Conservation (phyloP, 2,329 filamentous ascomycete genomes). For the Cladorrhinum sp. region DNA sequence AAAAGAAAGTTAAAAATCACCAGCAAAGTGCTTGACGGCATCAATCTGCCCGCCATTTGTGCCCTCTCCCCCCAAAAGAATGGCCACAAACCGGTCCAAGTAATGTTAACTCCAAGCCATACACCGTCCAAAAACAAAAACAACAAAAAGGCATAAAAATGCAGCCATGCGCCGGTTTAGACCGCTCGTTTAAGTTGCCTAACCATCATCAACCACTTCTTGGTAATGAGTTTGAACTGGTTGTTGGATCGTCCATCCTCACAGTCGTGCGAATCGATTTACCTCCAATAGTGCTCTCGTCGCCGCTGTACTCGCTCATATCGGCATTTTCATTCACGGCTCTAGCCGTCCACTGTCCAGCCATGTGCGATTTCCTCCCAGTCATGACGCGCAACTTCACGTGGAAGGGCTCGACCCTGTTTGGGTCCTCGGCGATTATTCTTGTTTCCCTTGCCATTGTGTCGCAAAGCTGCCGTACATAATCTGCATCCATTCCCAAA, state of each 20-base stretch:
- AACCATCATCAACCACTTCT: not conserved
- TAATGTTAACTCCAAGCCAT: not conserved
- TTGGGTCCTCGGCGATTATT: slow-evolving; percentile 45
- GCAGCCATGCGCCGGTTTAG: not conserved
- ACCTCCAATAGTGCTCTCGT: slow-evolving; percentile 29
- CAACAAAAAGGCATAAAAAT: not conserved
- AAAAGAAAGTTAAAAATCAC: not conserved
- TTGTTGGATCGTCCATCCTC: not conserved
- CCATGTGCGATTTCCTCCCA: slow-evolving; percentile 46
- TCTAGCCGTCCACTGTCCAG: slow-evolving; percentile 30
- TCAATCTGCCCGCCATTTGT: not conserved
- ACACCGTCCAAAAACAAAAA: too few species aligned
- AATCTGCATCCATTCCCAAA: slow-evolving; percentile 50
- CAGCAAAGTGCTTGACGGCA: not conserved
- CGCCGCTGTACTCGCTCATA: slow-evolving; percentile 25
- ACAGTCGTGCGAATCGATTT: slow-evolving; percentile 15
- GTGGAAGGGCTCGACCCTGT: slow-evolving; percentile 41
- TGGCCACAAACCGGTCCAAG: not conserved
- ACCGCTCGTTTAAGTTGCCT: not conserved
- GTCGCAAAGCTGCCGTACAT: slow-evolving; percentile 47
- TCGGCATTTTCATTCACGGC: slow-evolving; percentile 26
- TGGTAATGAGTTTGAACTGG: not conserved
- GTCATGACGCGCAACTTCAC: slow-evolving; percentile 48
- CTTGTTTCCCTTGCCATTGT: slow-evolving; percentile 48
- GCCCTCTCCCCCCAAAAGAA: not conserved